Evolutionary conservation across 345 rosid genomes (phyloP), one percentile per base, ranked within the genome.

Genomic region (Rhodamnia rubescens): DNA sequence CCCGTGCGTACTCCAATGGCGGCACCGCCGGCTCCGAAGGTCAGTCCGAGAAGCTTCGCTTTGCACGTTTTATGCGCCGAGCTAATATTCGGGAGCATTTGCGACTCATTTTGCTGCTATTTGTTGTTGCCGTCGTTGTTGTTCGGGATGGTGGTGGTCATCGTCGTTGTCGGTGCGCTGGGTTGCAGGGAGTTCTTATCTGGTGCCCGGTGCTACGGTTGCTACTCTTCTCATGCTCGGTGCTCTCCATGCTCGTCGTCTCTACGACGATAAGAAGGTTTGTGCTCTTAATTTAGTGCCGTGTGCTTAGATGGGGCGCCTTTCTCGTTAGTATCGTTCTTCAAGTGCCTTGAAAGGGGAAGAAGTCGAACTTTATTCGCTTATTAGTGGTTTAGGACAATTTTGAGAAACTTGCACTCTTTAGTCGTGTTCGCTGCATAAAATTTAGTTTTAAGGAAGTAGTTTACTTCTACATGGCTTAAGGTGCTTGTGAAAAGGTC

Each of bases 181-280:
- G 26, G 80, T 11, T 69, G 80, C 80, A 69, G 99, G 98, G 82
- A 95, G 91, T 86, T 85, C 86, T 74, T 93, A 93, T 89, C 88
- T 96, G 86, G 80, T 97, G 84, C 98, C 99, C 7, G 98, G 98
- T 81, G 99, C 99, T 53, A 97, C 98, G 24, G 90, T 91, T 47
- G 98, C 99, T 56, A 95, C 98, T 83, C 86, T 97, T 7, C 95
- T 97, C 86, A 97, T 97, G 99, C 98, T 97, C 75, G 98, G 98
- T 55, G 98, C 92, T 55, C 99, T 97, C 85, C 99, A 97, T 82
- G 98, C 95, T 57, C 98, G 98, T 36, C 93, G 99, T 18, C 92
- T 97, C 49, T 97, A 97, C 78, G 93, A 91, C 83, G 99, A 96
- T 87, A 95, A 91, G 90, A 97, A 97, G 95, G 99, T 95, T 84